Base-by-base conservation (phyloP, 192 early-diverging fungal genomes). In the Linnemannia hyalina region DNA sequence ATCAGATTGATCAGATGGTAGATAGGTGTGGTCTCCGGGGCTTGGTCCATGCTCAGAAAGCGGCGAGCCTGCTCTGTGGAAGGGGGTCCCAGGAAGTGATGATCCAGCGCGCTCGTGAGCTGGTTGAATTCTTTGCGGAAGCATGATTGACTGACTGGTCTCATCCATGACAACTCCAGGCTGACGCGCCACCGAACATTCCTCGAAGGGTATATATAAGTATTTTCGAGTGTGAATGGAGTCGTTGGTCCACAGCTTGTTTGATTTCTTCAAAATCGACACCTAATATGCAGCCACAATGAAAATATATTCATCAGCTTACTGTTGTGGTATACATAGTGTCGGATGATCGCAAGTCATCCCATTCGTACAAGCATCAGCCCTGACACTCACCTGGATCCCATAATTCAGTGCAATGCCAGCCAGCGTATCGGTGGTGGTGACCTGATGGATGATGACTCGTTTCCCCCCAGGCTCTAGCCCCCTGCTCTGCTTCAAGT, bases 221-320 rank as follows among this genome's bases (percentile, higher is more conserved):
- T 88, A 85, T 71, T 90, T 89, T 65, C 88, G 88, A 16, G 85
- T 83, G 69, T 92, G 89, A 68, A 92, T 90, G 42, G 88, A 90
- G 74, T 92, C 91, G 47, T 88, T 90, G 8, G 91, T 87, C 91
- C 91, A 92, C 46, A 92, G 74, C 72, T 88, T 85, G 77, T 92
- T 92, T 18, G 78, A 88, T 38, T 81, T 88, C 65, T 90, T 89
- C 22, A 92, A 78, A 22, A 81, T 75, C 16, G 88, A 73, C 10
- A 90, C 75, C 88, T 89, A 69, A 40, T 49, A 9, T 41, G 35
- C 23, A 54, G 57, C 78, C 5, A n/a, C 74, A 72, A 40, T 13
- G 20, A 60, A 76, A n/a, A 40, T 35, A 42, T 35, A 4, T 29
- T 16, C 26, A 38, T 20, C n/a, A 57, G 22, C 38, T 54, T 35